phyloP scores from a whole-genome alignment of 2,329 filamentous ascomycete species.

The Aureobasidium pullulans region DNA sequence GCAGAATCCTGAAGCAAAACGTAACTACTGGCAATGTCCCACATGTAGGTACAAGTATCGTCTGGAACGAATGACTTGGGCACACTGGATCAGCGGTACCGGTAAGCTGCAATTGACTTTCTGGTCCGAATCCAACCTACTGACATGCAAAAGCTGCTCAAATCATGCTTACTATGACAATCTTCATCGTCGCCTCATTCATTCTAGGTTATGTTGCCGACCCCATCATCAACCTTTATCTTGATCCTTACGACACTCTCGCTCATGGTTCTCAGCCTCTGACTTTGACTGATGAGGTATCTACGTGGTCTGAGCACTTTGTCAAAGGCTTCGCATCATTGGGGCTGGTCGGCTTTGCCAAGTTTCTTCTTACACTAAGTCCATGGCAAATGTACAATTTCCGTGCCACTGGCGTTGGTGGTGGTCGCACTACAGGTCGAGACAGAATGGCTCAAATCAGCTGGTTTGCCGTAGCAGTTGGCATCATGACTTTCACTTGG shows the following conservation, averaged over 20 bases:
- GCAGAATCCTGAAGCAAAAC: constrained; percentile 56
- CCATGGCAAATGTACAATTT: constrained; percentile 74
- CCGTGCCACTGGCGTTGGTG: constrained; percentile 52
- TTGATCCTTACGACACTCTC: constrained; percentile 57
- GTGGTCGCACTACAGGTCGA: constrained; percentile 58
- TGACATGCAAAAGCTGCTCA: constrained; percentile 49
- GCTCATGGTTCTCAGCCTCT: constrained; percentile 16
- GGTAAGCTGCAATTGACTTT: constrained; percentile 25
- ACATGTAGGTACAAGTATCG: constrained; percentile 81
- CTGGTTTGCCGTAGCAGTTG: constrained; percentile 71
- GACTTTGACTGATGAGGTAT: constrained; percentile 40
- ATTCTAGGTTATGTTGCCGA: constrained; percentile 85
- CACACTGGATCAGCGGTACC: constrained; percentile 49
- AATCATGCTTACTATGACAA: constrained; percentile 60
- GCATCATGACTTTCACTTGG: constrained; percentile 69
- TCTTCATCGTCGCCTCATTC: constrained; percentile 69
- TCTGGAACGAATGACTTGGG: constrained; percentile 69
- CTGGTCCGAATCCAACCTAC: neutral
- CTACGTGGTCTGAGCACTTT: constrained; percentile 75
- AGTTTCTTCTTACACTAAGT: constrained; percentile 66
- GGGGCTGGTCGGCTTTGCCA: constrained; percentile 76
- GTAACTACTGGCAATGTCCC: constrained; percentile 80
- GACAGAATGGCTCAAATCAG: constrained; percentile 72
- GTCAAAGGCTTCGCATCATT: constrained; percentile 84
- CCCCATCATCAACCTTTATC: constrained; percentile 80